A percentile compares a stretch with the other conserved stretches of the same genome.
These are phyloP conservation scores for Aspergillus hancockii DNA, from an alignment of 495 filamentous ascomycete genomes.

Conservation along the genomic window DNA sequence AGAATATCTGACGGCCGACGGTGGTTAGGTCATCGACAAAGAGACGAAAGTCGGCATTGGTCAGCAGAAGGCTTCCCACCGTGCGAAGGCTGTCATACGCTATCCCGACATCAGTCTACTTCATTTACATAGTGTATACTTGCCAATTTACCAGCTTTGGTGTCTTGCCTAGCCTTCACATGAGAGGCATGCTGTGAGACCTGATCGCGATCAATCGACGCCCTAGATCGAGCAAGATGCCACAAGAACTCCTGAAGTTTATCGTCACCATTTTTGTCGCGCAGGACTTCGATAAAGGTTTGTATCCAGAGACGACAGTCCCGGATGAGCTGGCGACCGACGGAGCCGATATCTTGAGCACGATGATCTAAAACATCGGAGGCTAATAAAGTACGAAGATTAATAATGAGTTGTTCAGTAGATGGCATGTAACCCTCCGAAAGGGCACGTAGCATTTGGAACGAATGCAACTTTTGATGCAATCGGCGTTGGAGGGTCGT, in stretches of 20 bases:
- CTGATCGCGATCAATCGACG: slow-evolving; percentile 68
- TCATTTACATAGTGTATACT: not conserved
- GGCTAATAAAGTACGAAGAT: slow-evolving; percentile 77
- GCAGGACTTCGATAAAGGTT: slow-evolving; percentile 73
- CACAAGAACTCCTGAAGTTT: slow-evolving; percentile 91
- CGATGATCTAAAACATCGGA: slow-evolving; percentile 77
- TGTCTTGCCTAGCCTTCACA: slow-evolving; percentile 73
- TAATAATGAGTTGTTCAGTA: slow-evolving; percentile 79
- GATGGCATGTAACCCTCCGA: slow-evolving; percentile 88
- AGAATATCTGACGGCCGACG: slow-evolving; percentile 81
- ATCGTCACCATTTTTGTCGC: slow-evolving; percentile 80
- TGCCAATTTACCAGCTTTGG: slow-evolving; percentile 64
- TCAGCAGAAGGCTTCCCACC: slow-evolving; percentile 78
- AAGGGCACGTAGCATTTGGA: slow-evolving; percentile 86
- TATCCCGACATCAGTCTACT: slow-evolving; percentile 35
- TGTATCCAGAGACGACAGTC: slow-evolving; percentile 70
- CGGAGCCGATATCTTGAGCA: slow-evolving; percentile 73
- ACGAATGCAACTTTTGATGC: slow-evolving; percentile 86
- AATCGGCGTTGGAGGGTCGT: slow-evolving; percentile 73
- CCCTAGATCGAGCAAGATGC: slow-evolving; percentile 71
- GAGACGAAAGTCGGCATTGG: slow-evolving; percentile 85
- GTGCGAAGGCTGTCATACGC: slow-evolving; percentile 84
- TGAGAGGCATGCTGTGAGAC: slow-evolving; percentile 61
- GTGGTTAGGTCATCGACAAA: slow-evolving; percentile 82
- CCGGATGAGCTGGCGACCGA: slow-evolving; percentile 71